phyloP scores from a whole-genome alignment of 2,329 filamentous ascomycete genomes.

The Colletotrichum sojae region DNA sequence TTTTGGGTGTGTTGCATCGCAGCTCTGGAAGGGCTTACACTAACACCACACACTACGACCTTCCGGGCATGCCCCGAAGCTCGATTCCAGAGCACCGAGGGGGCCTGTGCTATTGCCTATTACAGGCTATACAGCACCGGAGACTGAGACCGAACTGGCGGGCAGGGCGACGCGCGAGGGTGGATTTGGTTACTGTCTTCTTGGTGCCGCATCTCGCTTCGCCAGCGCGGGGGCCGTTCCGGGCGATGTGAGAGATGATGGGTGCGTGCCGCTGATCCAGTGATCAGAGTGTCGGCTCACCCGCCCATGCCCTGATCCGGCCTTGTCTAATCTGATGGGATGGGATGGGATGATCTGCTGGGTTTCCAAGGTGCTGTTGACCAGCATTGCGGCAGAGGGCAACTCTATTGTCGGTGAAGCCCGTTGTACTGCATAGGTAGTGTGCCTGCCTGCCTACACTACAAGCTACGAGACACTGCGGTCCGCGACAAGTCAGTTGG shows the following conservation, averaged over 20 bases:
- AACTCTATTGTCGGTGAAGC: background rate
- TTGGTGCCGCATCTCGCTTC: slow-evolving; percentile 32
- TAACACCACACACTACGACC: background rate
- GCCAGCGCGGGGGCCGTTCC: slow-evolving; percentile 15
- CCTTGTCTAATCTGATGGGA: slow-evolving; percentile 5
- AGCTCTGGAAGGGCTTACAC: slow-evolving; percentile 12
- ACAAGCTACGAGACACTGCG: background rate
- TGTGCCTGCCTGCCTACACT: background rate
- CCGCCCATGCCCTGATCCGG: slow-evolving; percentile 15
- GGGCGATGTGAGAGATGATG: slow-evolving; percentile 32
- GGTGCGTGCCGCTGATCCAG: background rate
- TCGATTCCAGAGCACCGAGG: slow-evolving; percentile 25
- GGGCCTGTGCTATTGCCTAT: background rate
- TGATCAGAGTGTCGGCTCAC: background rate
- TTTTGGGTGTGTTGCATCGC: slow-evolving; percentile 33
- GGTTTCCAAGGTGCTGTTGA: background rate
- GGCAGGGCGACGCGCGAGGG: slow-evolving; percentile 13
- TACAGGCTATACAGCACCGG: background rate
- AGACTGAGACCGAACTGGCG: slow-evolving; percentile 37
- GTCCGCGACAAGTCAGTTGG: slow-evolving; percentile 22
- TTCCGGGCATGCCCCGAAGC: slow-evolving; percentile 2
- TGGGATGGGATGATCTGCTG: background rate
- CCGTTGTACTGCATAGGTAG: background rate
- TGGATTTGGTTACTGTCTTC: slow-evolving; percentile 11
- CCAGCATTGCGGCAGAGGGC: background rate